These are phyloP conservation scores for Miscanthus lutarioriparius DNA, from an alignment of 176 grass and related monocot species.

Conservation along the genomic window DNA sequence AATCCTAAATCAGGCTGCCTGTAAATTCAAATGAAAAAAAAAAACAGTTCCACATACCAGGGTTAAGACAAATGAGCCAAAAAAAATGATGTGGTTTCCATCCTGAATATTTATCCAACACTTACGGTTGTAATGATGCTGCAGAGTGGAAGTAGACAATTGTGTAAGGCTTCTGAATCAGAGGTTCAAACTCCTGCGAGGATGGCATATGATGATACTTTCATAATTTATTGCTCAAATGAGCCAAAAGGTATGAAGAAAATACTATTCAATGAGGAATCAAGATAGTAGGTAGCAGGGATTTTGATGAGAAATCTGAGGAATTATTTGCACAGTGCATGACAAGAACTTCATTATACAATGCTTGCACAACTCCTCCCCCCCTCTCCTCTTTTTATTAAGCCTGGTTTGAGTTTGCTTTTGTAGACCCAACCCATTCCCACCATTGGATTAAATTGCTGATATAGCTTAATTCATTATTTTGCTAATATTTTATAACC, in stretches of 20 bases:
- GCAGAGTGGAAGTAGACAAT: slow-evolving; percentile 95
- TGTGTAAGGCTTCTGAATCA: slow-evolving; percentile 94
- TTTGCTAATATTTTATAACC: slow-evolving; percentile 1
- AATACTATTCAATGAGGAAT: neutral
- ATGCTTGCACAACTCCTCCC: neutral
- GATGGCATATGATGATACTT: neutral
- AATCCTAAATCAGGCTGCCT: slow-evolving; percentile 95
- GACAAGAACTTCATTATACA: neutral
- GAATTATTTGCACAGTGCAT: neutral
- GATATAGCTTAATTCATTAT: slow-evolving; percentile 1
- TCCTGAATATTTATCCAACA: slow-evolving; percentile 35
- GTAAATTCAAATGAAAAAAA: slow-evolving; percentile 34
- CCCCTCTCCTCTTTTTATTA: neutral
- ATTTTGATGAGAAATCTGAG: neutral
- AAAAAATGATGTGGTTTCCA: slow-evolving; percentile 10
- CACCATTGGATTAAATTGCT: neutral
- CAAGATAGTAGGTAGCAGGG: neutral
- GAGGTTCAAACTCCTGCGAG: slow-evolving; percentile 87
- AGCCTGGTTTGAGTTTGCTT: neutral
- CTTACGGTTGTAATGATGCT: slow-evolving; percentile 85
- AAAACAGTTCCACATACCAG: neutral
- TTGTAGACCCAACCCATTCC: neutral
- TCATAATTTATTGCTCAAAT: slow-evolving; percentile 7
- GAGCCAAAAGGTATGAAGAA: slow-evolving; percentile 24
- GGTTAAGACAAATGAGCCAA: slow-evolving; percentile 6